phyloP scores from a whole-genome alignment of 2,329 filamentous ascomycete genomes.

The Bimuria novae-zelandiae region DNA sequence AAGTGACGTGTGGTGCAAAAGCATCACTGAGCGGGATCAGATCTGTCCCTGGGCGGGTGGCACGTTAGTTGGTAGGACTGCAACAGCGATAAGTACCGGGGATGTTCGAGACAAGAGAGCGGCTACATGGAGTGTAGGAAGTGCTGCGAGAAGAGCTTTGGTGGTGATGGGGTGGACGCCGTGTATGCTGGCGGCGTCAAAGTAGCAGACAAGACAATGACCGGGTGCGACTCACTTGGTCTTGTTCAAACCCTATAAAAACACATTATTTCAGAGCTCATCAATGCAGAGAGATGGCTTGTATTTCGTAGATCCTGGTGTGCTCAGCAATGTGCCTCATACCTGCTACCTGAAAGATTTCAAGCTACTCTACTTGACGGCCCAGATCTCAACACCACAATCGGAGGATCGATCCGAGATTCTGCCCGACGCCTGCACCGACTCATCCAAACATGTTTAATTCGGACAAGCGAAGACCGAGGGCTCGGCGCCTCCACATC shows the following conservation, averaged over 20 bases:
- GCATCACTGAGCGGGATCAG: background rate
- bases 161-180: background rate
- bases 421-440: no score
- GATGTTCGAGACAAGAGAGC: background rate
- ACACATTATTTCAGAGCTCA: background rate
- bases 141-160: background rate
- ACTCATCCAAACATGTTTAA: no score
- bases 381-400: no score
- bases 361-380: no score
- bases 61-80: background rate
- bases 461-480: background rate
- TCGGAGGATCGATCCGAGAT: no score
- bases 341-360: no score
- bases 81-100: background rate
- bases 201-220: background rate
- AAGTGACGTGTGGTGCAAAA: slow-evolving; percentile 14
- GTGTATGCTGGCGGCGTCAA: background rate
- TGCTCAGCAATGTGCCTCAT: no score
- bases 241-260: background rate
- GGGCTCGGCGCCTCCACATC: background rate
- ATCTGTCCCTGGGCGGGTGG: background rate
- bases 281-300: background rate
- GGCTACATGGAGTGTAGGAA: background rate
- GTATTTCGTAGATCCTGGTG: background rate
- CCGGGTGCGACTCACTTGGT: slow-evolving; percentile 1